Evolutionary conservation across 495 filamentous ascomycete genomes (phyloP).

Genomic region (Chaetomium cochliodes): DNA sequence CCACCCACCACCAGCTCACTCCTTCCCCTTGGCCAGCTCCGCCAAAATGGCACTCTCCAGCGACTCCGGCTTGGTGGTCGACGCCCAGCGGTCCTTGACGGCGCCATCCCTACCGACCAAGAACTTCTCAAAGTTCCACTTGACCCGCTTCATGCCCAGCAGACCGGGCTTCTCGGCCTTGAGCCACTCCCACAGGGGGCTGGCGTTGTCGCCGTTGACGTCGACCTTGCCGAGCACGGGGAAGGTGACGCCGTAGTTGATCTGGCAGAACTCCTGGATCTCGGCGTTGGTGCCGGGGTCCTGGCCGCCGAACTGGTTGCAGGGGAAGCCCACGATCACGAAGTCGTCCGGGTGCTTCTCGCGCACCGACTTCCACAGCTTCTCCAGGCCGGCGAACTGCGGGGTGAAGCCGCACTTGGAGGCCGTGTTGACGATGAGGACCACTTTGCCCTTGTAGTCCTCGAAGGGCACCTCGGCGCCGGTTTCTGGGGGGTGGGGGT

Average conservation of each 20-base stretch:
- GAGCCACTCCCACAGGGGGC: slow-evolving; percentile 82
- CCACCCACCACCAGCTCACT: neutral
- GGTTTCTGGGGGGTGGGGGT: slow-evolving; percentile 57
- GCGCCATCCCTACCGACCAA: slow-evolving; percentile 80
- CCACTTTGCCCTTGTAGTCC: slow-evolving; percentile 79
- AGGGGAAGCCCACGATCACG: slow-evolving; percentile 89
- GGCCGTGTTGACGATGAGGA: slow-evolving; percentile 97
- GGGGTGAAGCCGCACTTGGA: slow-evolving; percentile 98
- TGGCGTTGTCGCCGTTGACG: slow-evolving; percentile 82
- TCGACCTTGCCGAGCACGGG: slow-evolving; percentile 87
- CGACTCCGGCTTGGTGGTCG: slow-evolving; percentile 77
- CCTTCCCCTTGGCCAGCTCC: slow-evolving; percentile 55
- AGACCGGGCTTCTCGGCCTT: slow-evolving; percentile 82
- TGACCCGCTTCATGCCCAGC: slow-evolving; percentile 74
- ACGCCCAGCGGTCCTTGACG: slow-evolving; percentile 79
- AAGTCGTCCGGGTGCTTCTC: slow-evolving; percentile 70
- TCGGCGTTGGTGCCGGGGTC: slow-evolving; percentile 87
- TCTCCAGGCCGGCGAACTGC: slow-evolving; percentile 91
- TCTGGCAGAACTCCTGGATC: slow-evolving; percentile 86
- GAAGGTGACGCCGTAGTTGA: slow-evolving; percentile 96
- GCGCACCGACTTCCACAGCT: slow-evolving; percentile 76
- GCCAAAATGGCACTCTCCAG: slow-evolving; percentile 71
- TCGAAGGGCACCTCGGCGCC: slow-evolving; percentile 67
- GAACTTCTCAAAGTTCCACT: slow-evolving; percentile 99
- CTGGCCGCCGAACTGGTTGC: slow-evolving; percentile 94